Conservation (phyloP, 2,329 filamentous ascomycete genomes). For the Fusarium buxicola region DNA sequence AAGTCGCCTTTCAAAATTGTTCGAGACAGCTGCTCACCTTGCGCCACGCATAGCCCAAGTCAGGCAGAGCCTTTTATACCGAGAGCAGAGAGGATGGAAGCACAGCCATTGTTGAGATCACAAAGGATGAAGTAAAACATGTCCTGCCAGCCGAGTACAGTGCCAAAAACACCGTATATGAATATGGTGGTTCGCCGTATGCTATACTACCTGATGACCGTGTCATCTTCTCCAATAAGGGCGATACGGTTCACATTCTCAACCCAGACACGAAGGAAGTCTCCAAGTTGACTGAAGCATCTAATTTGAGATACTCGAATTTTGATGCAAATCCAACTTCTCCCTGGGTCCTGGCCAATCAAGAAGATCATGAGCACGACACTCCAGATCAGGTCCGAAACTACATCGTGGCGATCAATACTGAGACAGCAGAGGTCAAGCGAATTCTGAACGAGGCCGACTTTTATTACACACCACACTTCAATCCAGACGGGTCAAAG, state of each 20-base stretch:
- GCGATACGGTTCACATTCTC: conserved; percentile 57
- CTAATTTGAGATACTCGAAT: conserved; percentile 58
- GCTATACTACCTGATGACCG: conserved; percentile 53
- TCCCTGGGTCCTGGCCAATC: conserved; percentile 61
- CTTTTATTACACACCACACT: conserved; percentile 64
- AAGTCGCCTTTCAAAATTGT: conserved; percentile 4
- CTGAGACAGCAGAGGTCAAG: conserved; percentile 54
- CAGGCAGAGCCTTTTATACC: conserved; percentile 53
- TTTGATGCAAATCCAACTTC: conserved; percentile 56
- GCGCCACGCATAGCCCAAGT: conserved; percentile 37
- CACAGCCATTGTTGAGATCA: conserved; percentile 58
- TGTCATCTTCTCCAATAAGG: conserved; percentile 61
- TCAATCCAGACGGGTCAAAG: conserved; percentile 58
- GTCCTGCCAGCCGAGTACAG: conserved; percentile 58
- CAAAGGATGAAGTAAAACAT: conserved; percentile 49
- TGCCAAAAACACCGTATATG: conserved; percentile 61
- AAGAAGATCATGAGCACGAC: conserved; percentile 61
- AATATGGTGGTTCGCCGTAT: conserved; percentile 63
- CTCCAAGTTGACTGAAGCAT: conserved; percentile 47
- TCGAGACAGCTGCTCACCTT: not conserved
- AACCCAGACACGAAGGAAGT: conserved; percentile 52
- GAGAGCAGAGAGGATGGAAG: conserved; percentile 56
- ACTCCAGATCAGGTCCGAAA: conserved; percentile 51
- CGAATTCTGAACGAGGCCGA: conserved; percentile 59
- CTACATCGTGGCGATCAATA: conserved; percentile 55